These are phyloP conservation scores for Plectosphaerella sp. DNA, from an alignment of 2,329 filamentous ascomycete species.

Conservation along the genomic window DNA sequence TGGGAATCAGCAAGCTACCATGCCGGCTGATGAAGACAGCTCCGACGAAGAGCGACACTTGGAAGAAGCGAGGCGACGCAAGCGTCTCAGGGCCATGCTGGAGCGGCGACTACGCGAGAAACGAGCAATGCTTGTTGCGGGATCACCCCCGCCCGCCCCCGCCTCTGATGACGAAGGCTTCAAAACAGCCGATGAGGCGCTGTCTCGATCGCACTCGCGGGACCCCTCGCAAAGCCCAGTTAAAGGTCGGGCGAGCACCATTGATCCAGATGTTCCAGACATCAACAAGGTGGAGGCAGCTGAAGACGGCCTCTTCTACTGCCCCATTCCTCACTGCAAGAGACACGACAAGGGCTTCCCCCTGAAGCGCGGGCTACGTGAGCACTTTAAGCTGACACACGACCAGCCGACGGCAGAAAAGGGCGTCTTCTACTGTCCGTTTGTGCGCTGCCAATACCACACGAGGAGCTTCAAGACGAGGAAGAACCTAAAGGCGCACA, in stretches of 20 bases:
- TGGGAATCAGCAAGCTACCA: background rate
- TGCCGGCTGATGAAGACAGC: conserved; percentile 7
- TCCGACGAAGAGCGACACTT: background rate
- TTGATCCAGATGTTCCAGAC: background rate
- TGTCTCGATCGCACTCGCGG: background rate
- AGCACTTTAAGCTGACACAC: conserved; percentile 2
- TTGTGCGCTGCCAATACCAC: conserved; percentile 1
- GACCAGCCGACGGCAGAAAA: background rate
- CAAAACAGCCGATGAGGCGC: conserved; percentile 16
- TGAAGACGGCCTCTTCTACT: conserved; percentile 28
- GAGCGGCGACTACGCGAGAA: background rate
- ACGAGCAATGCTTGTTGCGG: background rate
- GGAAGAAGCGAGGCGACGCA: background rate
- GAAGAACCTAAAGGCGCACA: conserved; percentile 30
- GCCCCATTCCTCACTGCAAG: conserved; percentile 30
- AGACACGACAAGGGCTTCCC: conserved; percentile 31
- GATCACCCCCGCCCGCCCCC: background rate
- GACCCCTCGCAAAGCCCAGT: no score
- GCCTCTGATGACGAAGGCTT: conserved; percentile 14
- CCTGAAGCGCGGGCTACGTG: background rate
- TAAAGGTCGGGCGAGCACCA: no score
- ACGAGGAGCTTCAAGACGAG: conserved; percentile 2
- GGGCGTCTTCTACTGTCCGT: conserved; percentile 1
- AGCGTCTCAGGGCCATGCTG: background rate
- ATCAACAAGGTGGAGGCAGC: conserved; percentile 12